Evolutionary conservation across 495 filamentous ascomycete species (phyloP).

Genomic region (Aspergillus olivimuriae): DNA sequence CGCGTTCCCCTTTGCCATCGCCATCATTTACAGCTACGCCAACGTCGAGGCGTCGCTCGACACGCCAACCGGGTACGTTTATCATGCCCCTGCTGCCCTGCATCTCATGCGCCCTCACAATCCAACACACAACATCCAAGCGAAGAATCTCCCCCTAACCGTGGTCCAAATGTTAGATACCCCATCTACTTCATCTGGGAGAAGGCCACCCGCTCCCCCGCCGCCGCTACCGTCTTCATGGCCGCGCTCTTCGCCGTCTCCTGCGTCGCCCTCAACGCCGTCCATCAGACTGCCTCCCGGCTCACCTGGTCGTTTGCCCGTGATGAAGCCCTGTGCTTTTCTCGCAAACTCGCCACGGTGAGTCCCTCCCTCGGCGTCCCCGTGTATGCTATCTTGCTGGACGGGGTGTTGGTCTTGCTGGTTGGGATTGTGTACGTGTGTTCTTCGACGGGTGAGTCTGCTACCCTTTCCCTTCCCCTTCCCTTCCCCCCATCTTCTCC

Average conservation of each 20-base stretch:
- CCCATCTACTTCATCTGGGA: constrained; percentile 27
- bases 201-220: constrained; percentile 25
- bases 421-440: constrained; percentile 25
- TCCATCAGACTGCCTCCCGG: constrained; percentile 35
- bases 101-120: background rate
- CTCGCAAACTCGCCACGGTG: constrained; percentile 12
- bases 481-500: constrained; percentile 1
- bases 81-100: background rate
- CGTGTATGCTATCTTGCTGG: constrained; percentile 18
- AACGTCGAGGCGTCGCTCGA: constrained; percentile 17
- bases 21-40: constrained; percentile 24
- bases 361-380: constrained; percentile 19
- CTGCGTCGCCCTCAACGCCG: constrained; percentile 26
- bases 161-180: constrained; percentile 7
- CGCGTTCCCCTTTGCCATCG: constrained; percentile 25
- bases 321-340: constrained; percentile 28
- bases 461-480: background rate
- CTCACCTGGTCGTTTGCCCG: constrained; percentile 41
- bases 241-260: constrained; percentile 22
- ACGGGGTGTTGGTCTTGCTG: constrained; percentile 18
- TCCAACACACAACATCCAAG: background rate
- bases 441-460: constrained; percentile 19
- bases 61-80: constrained; percentile 19
- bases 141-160: background rate
- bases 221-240: constrained; percentile 27